Conservation (phyloP, 176 grass and related monocot genomes). For the Panicum miliaceum region DNA sequence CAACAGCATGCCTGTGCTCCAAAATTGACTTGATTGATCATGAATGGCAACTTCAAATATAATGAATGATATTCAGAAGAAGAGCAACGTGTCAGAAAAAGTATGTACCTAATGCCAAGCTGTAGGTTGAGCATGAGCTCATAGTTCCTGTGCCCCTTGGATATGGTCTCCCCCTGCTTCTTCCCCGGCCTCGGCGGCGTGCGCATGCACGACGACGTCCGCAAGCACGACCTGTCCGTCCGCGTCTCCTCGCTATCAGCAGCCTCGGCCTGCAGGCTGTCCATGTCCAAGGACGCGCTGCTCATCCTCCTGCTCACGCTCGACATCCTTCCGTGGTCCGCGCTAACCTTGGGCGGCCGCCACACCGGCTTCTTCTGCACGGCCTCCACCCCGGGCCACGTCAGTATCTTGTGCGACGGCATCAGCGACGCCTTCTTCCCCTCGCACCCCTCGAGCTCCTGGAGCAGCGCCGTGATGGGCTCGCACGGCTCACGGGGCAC, state of each 20-base stretch:
- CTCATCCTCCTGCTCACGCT: conserved; percentile 46
- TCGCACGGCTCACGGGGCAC: conserved; percentile 59
- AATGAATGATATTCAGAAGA: neutral
- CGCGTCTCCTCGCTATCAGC: conserved; percentile 26
- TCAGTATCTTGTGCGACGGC: conserved; percentile 77
- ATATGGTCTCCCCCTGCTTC: conserved; percentile 89
- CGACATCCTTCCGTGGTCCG: conserved; percentile 39
- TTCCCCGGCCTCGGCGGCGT: conserved; percentile 53
- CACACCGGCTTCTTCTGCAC: conserved; percentile 66
- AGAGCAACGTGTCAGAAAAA: neutral
- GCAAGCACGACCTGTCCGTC: neutral
- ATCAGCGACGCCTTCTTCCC: conserved; percentile 76
- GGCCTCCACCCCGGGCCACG: conserved; percentile 65
- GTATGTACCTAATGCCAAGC: conserved; percentile 73
- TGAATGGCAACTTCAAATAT: neutral
- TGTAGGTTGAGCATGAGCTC: conserved; percentile 96
- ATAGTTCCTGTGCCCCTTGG: conserved; percentile 90
- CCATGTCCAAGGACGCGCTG: conserved; percentile 47
- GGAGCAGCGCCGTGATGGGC: conserved; percentile 53
- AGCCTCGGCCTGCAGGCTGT: conserved; percentile 19
- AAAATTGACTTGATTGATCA: neutral
- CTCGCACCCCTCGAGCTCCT: conserved; percentile 52
- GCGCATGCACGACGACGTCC: conserved; percentile 45
- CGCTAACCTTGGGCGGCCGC: conserved; percentile 43
- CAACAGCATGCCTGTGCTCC: conserved; percentile 71